A percentile compares a stretch with the other conserved stretches of the same genome.
Evolutionary conservation across 441 rosid genomes (phyloP).

Genomic region (Pelargonium myrrhifolium): DNA sequence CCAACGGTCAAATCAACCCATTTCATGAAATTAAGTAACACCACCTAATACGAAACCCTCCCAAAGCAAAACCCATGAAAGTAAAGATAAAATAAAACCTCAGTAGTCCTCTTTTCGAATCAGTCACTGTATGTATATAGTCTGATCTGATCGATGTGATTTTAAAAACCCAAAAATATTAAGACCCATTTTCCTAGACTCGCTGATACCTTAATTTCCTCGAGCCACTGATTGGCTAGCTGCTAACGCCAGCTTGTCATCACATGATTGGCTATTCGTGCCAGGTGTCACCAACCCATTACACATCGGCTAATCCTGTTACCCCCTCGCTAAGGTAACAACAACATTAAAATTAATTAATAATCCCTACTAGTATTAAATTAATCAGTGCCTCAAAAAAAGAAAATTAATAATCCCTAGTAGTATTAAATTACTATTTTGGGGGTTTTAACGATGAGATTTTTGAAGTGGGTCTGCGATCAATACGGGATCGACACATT

Average conservation of each 20-base stretch:
- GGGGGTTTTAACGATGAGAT: too few relatives aligned
- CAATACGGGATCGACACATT: too few relatives aligned
- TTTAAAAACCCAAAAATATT: not conserved
- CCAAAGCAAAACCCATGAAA: not conserved
- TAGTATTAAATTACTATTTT: too few relatives aligned
- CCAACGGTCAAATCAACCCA: constrained; percentile 48
- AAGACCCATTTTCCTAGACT: constrained; percentile 7
- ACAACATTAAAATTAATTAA: too few relatives aligned
- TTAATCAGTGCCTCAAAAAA: too few relatives aligned
- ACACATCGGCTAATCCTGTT: constrained; percentile 36
- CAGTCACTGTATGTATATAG: too few relatives aligned
- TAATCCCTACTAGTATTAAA: too few relatives aligned
- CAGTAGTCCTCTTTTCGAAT: constrained; percentile 24
- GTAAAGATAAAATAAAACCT: constrained; percentile 23
- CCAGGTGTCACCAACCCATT: constrained; percentile 46
- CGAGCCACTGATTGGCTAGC: constrained; percentile 79
- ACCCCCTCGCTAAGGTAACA: too few relatives aligned
- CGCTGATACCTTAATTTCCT: constrained; percentile 72
- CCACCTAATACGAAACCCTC: constrained; percentile 49
- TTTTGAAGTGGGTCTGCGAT: too few relatives aligned
- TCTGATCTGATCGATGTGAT: too few relatives aligned
- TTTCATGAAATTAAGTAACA: constrained; percentile 33
- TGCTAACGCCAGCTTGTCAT: constrained; percentile 47
- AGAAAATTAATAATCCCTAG: too few relatives aligned
- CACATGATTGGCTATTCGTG: constrained; percentile 47